phyloP scores from a whole-genome alignment of 2,329 filamentous ascomycete species.

The Emmonsiellopsis sp. region DNA sequence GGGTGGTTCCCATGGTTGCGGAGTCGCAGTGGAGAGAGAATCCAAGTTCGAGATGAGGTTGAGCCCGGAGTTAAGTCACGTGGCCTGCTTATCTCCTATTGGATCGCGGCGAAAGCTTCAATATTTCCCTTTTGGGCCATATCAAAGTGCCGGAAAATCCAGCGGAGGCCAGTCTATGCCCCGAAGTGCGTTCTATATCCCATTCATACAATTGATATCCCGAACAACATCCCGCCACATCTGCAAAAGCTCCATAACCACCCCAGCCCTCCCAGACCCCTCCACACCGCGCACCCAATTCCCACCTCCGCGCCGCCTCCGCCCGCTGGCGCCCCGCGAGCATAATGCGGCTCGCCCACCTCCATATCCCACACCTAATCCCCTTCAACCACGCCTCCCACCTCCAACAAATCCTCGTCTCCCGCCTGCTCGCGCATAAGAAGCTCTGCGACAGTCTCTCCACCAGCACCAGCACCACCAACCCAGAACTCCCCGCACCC shows the following conservation, averaged over 20 bases:
- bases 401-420: slow-evolving; percentile 49
- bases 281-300: too few relatives aligned
- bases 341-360: slow-evolving; percentile 48
- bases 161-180: too few relatives aligned
- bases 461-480: slow-evolving; percentile 13
- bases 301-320: neutral
- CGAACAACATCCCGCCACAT: too few relatives aligned
- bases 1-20: neutral
- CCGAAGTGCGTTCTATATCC: too few relatives aligned
- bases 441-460: slow-evolving; percentile 25
- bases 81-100: neutral
- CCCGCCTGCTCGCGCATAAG: slow-evolving; percentile 53
- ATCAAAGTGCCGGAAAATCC: too few relatives aligned
- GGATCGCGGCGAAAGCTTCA: neutral
- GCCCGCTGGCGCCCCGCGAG: neutral
- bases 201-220: too few relatives aligned
- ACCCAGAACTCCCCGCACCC: slow-evolving; percentile 22
- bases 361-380: slow-evolving; percentile 47
- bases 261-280: neutral
- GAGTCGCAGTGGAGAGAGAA: neutral
- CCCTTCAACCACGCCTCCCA: slow-evolving; percentile 46
- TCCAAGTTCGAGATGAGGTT: neutral
- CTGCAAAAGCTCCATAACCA: neutral
- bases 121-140: neutral
- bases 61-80: neutral